Base-by-base conservation (phyloP, 371 early-diverging fungal species). In the Cokeromyces recurvatus region DNA sequence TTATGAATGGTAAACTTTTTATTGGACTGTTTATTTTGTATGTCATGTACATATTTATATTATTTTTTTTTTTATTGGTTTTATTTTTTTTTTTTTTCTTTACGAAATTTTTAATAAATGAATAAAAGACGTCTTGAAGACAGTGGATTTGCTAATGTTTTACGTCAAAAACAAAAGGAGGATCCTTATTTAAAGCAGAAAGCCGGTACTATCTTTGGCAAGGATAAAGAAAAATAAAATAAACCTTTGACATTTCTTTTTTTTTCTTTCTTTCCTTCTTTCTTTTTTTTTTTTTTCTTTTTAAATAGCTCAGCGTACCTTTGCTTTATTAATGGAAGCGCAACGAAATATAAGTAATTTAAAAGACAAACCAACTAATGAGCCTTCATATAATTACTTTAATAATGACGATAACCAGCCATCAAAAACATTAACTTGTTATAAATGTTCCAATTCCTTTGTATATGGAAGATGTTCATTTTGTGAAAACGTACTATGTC, bases 51-150 rank as follows among this genome's bases (percentile, higher is more conserved):
- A 27, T 5, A 27, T 5, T 5, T 7, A 5, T 27, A 11, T 27
- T 27, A 27, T 27, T 27, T 27, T 27, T 27, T 27, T 27, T 27
- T 27, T 27, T n/a, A n/a, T n/a, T n/a, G n/a, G 20, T 38, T 23
- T 7, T 17, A 9, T 36, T 46, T 23, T 32, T 40, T 24, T 38
- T 41, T 12, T 32, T 27, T 34, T 42, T 41, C 12, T 29, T 17
- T 36, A 34, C 20, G 25, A 32, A 15, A 23, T 3, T 21, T 17
- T 37, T 34, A 14, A 9, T 11, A 5, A 37, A 58, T 58, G 59
- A 48, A 53, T 15, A 58, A 58, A 32, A 44, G 59, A 37, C 49
- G 49, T 4, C 39, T 48, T 36, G 59, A 58, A 22, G 53, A 58
- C n/a, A 17, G 27, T 29, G 46, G 41, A 15, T 58, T 58, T 37